phyloP scores from a whole-genome alignment of 202 grass and related monocot genomes.

The Eragrostis tef region DNA sequence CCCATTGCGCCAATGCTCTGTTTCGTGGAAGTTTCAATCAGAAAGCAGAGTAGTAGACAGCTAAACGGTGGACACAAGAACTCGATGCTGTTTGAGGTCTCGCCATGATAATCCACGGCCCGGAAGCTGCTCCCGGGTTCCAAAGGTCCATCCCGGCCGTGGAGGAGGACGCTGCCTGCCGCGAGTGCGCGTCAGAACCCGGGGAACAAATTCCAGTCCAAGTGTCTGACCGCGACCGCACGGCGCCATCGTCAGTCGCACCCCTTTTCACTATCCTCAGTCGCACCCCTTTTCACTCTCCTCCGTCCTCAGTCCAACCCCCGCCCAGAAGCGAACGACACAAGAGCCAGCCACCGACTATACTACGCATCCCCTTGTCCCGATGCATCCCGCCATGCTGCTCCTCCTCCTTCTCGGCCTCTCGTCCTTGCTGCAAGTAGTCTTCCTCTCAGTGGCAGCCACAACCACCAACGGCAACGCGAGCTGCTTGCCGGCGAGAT shows the following conservation, averaged over 20 bases:
- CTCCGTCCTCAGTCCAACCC: too few relatives aligned
- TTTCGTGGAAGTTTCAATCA: not conserved
- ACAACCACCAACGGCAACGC: not conserved
- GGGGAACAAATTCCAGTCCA: conserved; percentile 45
- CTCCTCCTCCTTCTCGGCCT: not conserved
- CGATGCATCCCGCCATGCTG: not conserved
- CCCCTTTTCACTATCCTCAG: not conserved
- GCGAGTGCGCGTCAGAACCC: not conserved
- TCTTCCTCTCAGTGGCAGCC: not conserved
- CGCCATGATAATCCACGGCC: not conserved
- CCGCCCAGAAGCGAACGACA: not conserved
- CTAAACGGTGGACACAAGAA: not conserved
- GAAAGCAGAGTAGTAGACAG: not conserved
- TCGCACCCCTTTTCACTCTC: not conserved
- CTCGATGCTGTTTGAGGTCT: not conserved
- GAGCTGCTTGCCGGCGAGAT: conserved; percentile 5
- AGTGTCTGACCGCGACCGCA: conserved; percentile 28
- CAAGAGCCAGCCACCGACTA: not conserved
- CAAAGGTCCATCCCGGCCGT: not conserved
- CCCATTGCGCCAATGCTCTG: not conserved
- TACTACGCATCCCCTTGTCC: not conserved
- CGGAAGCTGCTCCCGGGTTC: too few relatives aligned
- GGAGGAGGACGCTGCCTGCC: not conserved
- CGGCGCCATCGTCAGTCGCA: not conserved
- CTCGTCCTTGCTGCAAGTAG: not conserved